Evolutionary conservation across 2,329 filamentous ascomycete genomes (phyloP).

Genomic region (Fonsecaea erecta): DNA sequence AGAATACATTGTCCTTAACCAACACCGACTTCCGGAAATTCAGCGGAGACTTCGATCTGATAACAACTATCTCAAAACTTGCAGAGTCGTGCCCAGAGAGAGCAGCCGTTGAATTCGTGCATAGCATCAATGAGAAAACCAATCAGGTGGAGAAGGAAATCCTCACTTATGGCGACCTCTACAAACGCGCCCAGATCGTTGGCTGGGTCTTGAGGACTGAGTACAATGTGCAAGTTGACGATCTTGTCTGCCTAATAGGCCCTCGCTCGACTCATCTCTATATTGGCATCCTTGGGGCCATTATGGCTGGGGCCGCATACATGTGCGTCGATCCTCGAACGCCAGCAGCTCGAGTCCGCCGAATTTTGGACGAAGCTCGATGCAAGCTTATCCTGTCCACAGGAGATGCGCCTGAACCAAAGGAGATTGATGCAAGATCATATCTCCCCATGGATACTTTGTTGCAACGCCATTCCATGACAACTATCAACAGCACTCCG

Average conservation of each 20-base stretch:
- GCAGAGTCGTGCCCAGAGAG: slow-evolving; percentile 56
- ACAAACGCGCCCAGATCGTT: slow-evolving; percentile 66
- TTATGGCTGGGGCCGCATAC: slow-evolving; percentile 78
- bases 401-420: background rate
- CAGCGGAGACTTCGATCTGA: slow-evolving; percentile 52
- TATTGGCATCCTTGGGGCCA: slow-evolving; percentile 70
- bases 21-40: slow-evolving; percentile 50
- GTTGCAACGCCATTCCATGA: background rate
- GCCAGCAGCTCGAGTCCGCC: slow-evolving; percentile 63
- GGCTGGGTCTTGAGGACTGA: slow-evolving; percentile 60
- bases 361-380: slow-evolving; percentile 67
- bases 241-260: slow-evolving; percentile 74
- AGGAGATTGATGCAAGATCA: background rate
- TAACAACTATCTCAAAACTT: slow-evolving; percentile 59
- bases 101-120: slow-evolving; percentile 68
- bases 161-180: slow-evolving; percentile 69
- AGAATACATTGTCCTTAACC: slow-evolving; percentile 54
- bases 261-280: slow-evolving; percentile 77
- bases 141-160: slow-evolving; percentile 43
- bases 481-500: background rate
- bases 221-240: slow-evolving; percentile 54
- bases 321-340: slow-evolving; percentile 78
- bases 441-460: slow-evolving; percentile 12
- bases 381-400: slow-evolving; percentile 22
- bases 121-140: slow-evolving; percentile 49